Conservation (phyloP, 441 rosid species). For the Macaranga tanarius region DNA sequence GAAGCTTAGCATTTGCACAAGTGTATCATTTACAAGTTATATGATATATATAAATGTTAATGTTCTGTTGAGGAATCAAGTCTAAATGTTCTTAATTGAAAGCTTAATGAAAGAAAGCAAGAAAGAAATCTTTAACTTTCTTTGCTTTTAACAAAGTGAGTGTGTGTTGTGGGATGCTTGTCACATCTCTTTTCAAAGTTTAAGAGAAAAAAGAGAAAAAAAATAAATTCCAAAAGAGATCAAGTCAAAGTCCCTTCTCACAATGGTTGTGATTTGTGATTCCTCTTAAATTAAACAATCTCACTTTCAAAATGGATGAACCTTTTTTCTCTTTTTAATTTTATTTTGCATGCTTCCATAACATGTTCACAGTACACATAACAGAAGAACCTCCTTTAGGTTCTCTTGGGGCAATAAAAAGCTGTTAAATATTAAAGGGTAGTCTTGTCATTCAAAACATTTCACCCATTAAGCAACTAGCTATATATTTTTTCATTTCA, state of each 20-base stretch:
- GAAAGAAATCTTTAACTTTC: constrained; percentile 26
- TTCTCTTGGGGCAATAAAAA: constrained; percentile 36
- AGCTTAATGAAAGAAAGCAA: constrained; percentile 4
- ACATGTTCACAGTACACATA: neutral
- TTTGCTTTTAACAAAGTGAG: constrained; percentile 41
- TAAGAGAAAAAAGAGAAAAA: neutral
- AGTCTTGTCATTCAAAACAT: constrained; percentile 22
- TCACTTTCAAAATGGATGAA: constrained; percentile 30
- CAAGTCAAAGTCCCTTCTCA: constrained; percentile 41
- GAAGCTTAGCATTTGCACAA: neutral
- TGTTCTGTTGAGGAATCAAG: constrained; percentile 48
- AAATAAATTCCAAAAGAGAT: constrained; percentile 34
- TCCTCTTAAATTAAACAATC: constrained; percentile 29
- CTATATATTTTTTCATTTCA: constrained; percentile 23
- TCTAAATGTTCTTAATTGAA: constrained; percentile 40
- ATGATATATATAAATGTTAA: neutral
- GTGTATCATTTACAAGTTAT: constrained; percentile 11
- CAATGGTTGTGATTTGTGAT: constrained; percentile 21
- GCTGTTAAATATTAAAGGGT: constrained; percentile 23
- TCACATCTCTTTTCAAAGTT: constrained; percentile 45
- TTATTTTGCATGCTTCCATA: constrained; percentile 43
- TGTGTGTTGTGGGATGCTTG: constrained; percentile 29
- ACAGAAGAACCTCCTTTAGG: constrained; percentile 29
- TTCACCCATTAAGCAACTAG: constrained; percentile 23
- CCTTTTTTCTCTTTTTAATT: constrained; percentile 30